Evolutionary conservation across 2,329 filamentous ascomycete species (phyloP), one percentile per base, ranked within the genome.

Genomic region (Pseudogymnoascus sp.): DNA sequence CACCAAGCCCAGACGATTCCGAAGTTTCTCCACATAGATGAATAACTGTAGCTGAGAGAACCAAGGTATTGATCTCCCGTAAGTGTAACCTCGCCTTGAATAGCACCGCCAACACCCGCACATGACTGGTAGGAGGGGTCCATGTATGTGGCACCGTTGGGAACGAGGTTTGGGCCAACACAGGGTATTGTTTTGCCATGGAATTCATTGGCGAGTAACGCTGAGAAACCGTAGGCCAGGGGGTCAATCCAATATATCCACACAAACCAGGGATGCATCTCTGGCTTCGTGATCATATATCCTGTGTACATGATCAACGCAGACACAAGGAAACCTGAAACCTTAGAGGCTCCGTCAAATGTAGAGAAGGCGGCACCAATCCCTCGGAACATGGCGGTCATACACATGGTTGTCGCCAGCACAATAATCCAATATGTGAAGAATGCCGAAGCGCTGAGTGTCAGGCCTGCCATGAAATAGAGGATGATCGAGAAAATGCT

Each of bases 191-290:
- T 76, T 69, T 87, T 75, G 37, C 74, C 75, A 65, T 87, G 79
- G 62, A 91, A 90, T 69, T 92, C 88, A 67, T 91, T 91, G 0
- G 85, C 78, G 68, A 90, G 78, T 0, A 92, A 72, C 0, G 81
- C 82, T 65, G 90, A 85, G 62, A 90, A 91, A 0, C 79, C 85
- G 62, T 90, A 90, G 0, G 87, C 82, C 3, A 91, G 74, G 0
- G 87, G 87, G 65, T 88, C 80, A 21, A 87, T 80, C 82, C 83
- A 86, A 64, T 80, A 85, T 2, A 87, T 70, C 85, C 85, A 87
- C 2, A 77, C 74, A 27, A 87, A 80, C 83, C 83, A 87, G 0
- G 80, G 79, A 45, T 84, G 81, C 84, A 87, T 87, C 63, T 82
- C 75, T 21, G 78, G 78, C 29, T 84, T 83, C 3, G 78, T 78